phyloP scores from a whole-genome alignment of 1,284 basidiomycete species.

The Sporisorium graminicola region DNA sequence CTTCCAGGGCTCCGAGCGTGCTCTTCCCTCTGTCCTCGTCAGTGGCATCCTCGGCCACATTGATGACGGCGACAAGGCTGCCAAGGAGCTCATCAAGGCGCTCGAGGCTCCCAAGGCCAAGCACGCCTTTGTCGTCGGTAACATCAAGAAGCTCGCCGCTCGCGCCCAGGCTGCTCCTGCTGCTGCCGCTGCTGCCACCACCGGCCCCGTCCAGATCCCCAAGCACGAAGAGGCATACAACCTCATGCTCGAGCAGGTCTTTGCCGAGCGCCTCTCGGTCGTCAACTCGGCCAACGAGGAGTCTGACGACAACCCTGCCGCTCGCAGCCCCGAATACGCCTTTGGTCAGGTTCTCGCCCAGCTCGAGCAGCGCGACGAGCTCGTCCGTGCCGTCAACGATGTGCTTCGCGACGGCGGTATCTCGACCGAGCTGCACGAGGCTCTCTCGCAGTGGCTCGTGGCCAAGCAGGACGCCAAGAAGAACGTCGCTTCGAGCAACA shows the following conservation, averaged over 20 bases:
- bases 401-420: slow-evolving; percentile 49
- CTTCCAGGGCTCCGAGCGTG: slow-evolving; percentile 75
- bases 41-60: slow-evolving; percentile 60
- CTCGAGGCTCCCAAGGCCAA: slow-evolving; percentile 40
- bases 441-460: slow-evolving; percentile 55
- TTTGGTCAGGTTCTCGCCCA: slow-evolving; percentile 89
- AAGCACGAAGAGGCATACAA: slow-evolving; percentile 93
- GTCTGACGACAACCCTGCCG: slow-evolving; percentile 69
- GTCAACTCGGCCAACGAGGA: slow-evolving; percentile 74
- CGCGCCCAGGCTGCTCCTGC: slow-evolving; percentile 58
- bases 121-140: slow-evolving; percentile 69
- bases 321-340: slow-evolving; percentile 92
- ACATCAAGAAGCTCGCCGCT: slow-evolving; percentile 69
- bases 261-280: slow-evolving; percentile 84
- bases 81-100: slow-evolving; percentile 51
- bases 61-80: slow-evolving; percentile 52
- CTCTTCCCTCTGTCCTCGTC: slow-evolving; percentile 54
- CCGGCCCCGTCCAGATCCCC: slow-evolving; percentile 73
- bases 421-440: slow-evolving; percentile 59
- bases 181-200: slow-evolving; percentile 10
- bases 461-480: slow-evolving; percentile 51
- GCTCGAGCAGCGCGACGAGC: slow-evolving; percentile 70
- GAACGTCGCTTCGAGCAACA: slow-evolving; percentile 50
- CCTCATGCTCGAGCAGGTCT: slow-evolving; percentile 85
- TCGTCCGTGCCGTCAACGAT: slow-evolving; percentile 59